Evolutionary conservation across 2,329 filamentous ascomycete species (phyloP).

Genomic region (Claviceps digitariae): DNA sequence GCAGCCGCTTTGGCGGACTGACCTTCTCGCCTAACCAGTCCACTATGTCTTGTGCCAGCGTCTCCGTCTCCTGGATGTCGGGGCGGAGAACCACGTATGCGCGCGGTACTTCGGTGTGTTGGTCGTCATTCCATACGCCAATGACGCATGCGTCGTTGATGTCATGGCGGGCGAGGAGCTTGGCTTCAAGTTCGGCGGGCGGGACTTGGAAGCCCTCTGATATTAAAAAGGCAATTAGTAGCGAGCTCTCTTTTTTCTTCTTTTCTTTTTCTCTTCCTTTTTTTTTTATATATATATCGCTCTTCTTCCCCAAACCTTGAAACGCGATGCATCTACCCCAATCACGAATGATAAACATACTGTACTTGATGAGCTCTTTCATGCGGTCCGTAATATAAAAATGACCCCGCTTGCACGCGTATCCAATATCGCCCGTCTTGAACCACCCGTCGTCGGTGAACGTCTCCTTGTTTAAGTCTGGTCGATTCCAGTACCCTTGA

Average conservation of each 20-base stretch:
- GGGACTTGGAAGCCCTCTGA: constrained; percentile 54
- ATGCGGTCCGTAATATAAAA: constrained; percentile 84
- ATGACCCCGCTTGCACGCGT: constrained; percentile 62
- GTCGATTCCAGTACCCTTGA: constrained; percentile 63
- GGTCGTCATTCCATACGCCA: constrained; percentile 41
- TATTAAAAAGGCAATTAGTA: background rate
- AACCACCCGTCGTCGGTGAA: constrained; percentile 73
- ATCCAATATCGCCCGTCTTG: constrained; percentile 78
- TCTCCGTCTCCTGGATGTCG: constrained; percentile 22
- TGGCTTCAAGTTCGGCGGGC: constrained; percentile 49
- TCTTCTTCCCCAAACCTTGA: too few species aligned
- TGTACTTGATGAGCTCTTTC: constrained; percentile 49
- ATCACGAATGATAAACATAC: constrained; percentile 20
- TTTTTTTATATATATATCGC: too few species aligned
- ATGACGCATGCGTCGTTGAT: constrained; percentile 51
- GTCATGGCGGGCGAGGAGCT: constrained; percentile 29
- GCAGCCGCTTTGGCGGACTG: constrained; percentile 52
- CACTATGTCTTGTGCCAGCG: constrained; percentile 20
- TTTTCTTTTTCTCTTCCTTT: too few species aligned
- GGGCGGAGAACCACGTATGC: constrained; percentile 24
- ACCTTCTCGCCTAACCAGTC: constrained; percentile 41
- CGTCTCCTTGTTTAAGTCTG: constrained; percentile 54
- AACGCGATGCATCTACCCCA: too few species aligned
- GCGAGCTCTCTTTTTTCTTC: background rate
- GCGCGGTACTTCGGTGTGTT: constrained; percentile 55